phyloP scores from a whole-genome alignment of 2,329 filamentous ascomycete species.

The Aspergillus uvarum region DNA sequence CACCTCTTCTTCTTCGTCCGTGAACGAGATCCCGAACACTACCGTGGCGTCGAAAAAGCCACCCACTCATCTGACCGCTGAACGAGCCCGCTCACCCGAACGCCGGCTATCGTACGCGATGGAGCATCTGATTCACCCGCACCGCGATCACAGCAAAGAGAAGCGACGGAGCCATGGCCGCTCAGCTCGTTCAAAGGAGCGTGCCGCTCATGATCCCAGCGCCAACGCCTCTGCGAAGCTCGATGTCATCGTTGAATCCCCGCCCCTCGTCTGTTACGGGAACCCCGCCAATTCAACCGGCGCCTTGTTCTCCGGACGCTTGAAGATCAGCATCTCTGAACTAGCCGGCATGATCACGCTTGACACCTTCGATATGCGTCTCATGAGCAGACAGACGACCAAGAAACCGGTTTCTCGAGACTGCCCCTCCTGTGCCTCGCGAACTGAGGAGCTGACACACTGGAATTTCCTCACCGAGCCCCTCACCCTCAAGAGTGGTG shows the following conservation, averaged over 20 bases:
- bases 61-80: constrained; percentile 21
- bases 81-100: constrained; percentile 38
- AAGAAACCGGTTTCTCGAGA: constrained; percentile 79
- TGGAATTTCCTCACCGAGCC: constrained; percentile 72
- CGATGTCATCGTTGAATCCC: constrained; percentile 73
- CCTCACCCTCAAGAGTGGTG: constrained; percentile 49
- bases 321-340: constrained; percentile 71
- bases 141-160: constrained; percentile 42
- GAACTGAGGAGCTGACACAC: constrained; percentile 70
- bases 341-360: constrained; percentile 60
- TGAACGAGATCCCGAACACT: constrained; percentile 35
- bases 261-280: constrained; percentile 82
- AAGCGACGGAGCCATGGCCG: constrained; percentile 42
- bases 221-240: constrained; percentile 51
- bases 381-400: constrained; percentile 69
- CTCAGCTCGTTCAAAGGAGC: constrained; percentile 40
- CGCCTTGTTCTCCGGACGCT: constrained; percentile 78
- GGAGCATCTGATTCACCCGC: constrained; percentile 46
- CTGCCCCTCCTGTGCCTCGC: constrained; percentile 73
- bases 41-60: constrained; percentile 28
- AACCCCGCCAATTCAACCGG: constrained; percentile 72
- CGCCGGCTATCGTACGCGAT: constrained; percentile 45
- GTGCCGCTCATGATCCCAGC: constrained; percentile 27
- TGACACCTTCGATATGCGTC: constrained; percentile 68
- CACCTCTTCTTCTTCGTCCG: constrained; percentile 38